Base-by-base conservation (phyloP, 805 yeast species). In the Schwanniomyces yamadae region DNA sequence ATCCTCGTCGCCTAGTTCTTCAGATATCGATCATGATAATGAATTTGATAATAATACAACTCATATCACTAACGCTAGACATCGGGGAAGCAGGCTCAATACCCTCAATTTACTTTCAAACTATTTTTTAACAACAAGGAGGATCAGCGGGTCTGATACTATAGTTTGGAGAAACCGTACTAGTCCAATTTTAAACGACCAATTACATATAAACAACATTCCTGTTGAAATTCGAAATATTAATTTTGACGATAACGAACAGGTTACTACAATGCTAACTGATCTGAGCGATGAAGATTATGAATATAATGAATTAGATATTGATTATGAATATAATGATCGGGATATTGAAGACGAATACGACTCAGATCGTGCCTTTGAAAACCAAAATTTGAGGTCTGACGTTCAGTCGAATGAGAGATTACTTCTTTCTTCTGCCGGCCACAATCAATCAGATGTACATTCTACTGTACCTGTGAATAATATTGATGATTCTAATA, bases 401-500 rank as follows among this genome's bases (percentile, higher is more conserved):
- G 52, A 49, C 23, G 36, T 41, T 13, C 44, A 40, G 22, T 39
- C 48, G 6, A 42, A 39, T 31, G 56, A 55, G 31, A 42, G 54
- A 24, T 41, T 59, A 14, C 48, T 60, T 5, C 46, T 61, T 3
- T 46, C 61, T 4, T 49, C 59, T 8, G 61, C 61, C 3, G 45
- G 59, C 4, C 57, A 55, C 29, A 54, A 52, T 31, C 41, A 42
- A 19, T 43, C 50, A 4, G 52, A 55, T 38, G 37, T 40, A 10
- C 46, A 53, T 30, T 46, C 57, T 13, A 28, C 48, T 11, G 40
- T 48, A 12, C 21, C 42, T 6, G 10, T 34, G 11, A 29, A 19
- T 23, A 25, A 25, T 15, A 8, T 14, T 23, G 19, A 18, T 11
- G 30, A 29, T 29, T 11, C 16, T 19, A 33, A 24, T 23, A 20